Conservation (phyloP, 495 filamentous ascomycete species). For the Neurospora africana region DNA sequence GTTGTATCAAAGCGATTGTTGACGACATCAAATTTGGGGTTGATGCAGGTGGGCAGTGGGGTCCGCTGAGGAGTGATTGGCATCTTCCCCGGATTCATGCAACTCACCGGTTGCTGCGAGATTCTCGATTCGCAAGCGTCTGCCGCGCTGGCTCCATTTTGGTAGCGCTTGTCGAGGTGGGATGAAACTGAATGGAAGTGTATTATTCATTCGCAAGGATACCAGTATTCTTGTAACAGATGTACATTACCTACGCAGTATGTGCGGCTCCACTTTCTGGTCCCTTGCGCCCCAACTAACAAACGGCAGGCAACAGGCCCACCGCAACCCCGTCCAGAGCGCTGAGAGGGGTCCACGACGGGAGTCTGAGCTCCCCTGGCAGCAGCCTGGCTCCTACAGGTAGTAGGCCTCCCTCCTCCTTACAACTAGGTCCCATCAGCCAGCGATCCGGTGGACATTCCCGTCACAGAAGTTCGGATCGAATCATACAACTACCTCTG, state of each 20-base stretch:
- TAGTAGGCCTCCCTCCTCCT: constrained; percentile 3
- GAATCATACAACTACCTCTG: not conserved
- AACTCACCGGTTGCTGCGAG: constrained; percentile 9
- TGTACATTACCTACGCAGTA: too few relatives aligned
- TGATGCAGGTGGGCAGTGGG: constrained; percentile 1
- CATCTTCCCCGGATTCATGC: constrained; percentile 7
- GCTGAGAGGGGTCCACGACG: not conserved
- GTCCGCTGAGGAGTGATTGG: constrained; percentile 1
- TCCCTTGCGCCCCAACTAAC: not conserved
- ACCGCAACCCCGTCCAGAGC: not conserved
- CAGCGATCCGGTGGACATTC: constrained; percentile 2
- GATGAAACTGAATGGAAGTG: not conserved
- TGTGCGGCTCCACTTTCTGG: not conserved
- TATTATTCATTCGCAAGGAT: not conserved
- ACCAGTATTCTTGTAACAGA: not conserved
- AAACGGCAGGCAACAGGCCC: not conserved
- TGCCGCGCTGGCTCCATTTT: not conserved
- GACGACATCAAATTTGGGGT: not conserved
- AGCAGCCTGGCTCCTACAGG: not conserved
- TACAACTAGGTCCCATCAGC: too few relatives aligned
- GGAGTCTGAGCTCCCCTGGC: not conserved
- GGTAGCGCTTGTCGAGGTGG: not conserved
- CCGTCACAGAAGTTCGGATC: constrained; percentile 1
- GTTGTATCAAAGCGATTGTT: not conserved
- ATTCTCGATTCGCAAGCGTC: not conserved